These are phyloP conservation scores for Kodamaea ohmeri DNA, from an alignment of 1,139 yeast species.

Conservation along the genomic window DNA sequence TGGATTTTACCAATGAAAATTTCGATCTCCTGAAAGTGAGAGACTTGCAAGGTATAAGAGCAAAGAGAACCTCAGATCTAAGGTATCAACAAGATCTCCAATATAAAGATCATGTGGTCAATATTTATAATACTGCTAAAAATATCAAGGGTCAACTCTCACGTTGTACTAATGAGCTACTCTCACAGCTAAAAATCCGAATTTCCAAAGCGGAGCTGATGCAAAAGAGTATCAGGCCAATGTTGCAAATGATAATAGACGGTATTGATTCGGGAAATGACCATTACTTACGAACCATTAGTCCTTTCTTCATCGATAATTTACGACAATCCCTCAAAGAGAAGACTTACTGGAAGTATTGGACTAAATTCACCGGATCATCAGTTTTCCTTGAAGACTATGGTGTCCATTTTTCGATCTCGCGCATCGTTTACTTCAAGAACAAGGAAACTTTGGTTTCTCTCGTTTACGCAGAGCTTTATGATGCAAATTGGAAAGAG, in stretches of 20 bases:
- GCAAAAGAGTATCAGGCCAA: conserved; percentile 11
- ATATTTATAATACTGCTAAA: conserved; percentile 11
- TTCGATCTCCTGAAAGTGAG: conserved; percentile 4
- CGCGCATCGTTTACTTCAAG: conserved; percentile 32
- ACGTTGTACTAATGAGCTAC: conserved; percentile 11
- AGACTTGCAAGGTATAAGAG: neutral
- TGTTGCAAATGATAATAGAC: conserved; percentile 11
- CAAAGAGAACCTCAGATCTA: neutral
- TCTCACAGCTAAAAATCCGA: conserved; percentile 9
- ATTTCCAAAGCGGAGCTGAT: conserved; percentile 12
- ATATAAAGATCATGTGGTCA: conserved; percentile 9
- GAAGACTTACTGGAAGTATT: conserved; percentile 29
- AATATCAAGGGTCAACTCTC: conserved; percentile 10
- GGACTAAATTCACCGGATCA: conserved; percentile 41
- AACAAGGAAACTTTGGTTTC: conserved; percentile 35
- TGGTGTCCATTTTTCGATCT: conserved; percentile 38
- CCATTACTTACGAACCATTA: conserved; percentile 15
- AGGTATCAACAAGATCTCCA: conserved; percentile 1
- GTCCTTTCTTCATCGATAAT: conserved; percentile 16
- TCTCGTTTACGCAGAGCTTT: conserved; percentile 44
- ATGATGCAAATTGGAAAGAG: conserved; percentile 48
- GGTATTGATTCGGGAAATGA: conserved; percentile 13
- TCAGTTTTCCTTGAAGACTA: conserved; percentile 42
- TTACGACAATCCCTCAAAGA: conserved; percentile 21
- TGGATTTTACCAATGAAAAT: conserved; percentile 9